Percentiles rank a stretch among this genome's conserved stretches.
Evolutionary conservation across 2,329 filamentous ascomycete genomes (phyloP).

Genomic region (Camptophora hylomeconis): DNA sequence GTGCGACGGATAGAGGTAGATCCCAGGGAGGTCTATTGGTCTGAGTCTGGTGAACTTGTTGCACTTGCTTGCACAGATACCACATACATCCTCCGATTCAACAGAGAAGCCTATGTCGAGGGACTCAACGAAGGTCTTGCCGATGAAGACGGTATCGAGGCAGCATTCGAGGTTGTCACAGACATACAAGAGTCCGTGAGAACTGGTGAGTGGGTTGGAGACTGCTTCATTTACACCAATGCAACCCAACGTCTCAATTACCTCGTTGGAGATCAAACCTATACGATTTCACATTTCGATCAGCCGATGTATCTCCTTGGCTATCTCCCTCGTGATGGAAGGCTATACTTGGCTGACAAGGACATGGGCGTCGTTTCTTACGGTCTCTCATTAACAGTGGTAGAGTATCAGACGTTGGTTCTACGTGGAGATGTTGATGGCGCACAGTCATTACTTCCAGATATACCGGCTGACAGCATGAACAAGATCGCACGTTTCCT

Average conservation of each 20-base stretch:
- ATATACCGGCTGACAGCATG: slow-evolving; percentile 82
- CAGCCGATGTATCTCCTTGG: slow-evolving; percentile 88
- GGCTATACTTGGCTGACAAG: slow-evolving; percentile 91
- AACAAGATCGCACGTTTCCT: slow-evolving; percentile 98
- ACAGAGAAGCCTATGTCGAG: slow-evolving; percentile 73
- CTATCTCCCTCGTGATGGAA: slow-evolving; percentile 89
- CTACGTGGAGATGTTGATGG: slow-evolving; percentile 87
- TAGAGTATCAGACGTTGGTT: slow-evolving; percentile 94
- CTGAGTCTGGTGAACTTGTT: slow-evolving; percentile 86
- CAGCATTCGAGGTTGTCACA: slow-evolving; percentile 90
- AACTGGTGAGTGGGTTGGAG: slow-evolving; percentile 94
- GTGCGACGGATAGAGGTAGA: slow-evolving; percentile 83
- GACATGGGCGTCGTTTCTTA: slow-evolving; percentile 88
- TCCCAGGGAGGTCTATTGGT: slow-evolving; percentile 77
- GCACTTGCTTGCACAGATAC: slow-evolving; percentile 87
- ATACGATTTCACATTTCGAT: slow-evolving; percentile 95
- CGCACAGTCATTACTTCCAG: slow-evolving; percentile 69
- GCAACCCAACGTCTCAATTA: slow-evolving; percentile 94
- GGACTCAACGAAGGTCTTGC: slow-evolving; percentile 70
- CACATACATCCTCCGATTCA: slow-evolving; percentile 88
- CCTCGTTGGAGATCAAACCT: slow-evolving; percentile 92
- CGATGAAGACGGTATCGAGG: slow-evolving; percentile 84
- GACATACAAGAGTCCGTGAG: slow-evolving; percentile 88
- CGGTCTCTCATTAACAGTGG: slow-evolving; percentile 74
- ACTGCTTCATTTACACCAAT: slow-evolving; percentile 99